Evolutionary conservation across 768 basidiomycete species (phyloP), one percentile per base, ranked within the genome.

Genomic region (Suillus decipiens): DNA sequence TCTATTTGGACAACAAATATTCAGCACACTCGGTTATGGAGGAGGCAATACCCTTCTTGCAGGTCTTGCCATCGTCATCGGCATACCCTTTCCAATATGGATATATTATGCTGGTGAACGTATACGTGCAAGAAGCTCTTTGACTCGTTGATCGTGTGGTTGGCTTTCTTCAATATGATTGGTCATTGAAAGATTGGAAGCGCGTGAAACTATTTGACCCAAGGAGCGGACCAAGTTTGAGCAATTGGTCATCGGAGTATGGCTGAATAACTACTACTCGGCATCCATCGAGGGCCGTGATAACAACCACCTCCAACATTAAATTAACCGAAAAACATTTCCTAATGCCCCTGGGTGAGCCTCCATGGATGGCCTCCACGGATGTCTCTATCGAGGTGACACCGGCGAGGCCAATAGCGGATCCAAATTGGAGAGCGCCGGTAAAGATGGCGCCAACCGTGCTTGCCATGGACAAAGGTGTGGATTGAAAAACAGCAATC

Each of bases 1-100:
- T 4, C 74, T 89, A 7, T 89, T 89, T 61, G 89, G 85, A 15
- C 71, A 77, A 63, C 86, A 88, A 70, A 90, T 91, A 85, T 89
- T 82, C 72, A 73, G 72, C 36, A 76, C 76, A 22, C 77, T 92
- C 28, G 88, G 87, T 1, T 78, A 83, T 41, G 90, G 89, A 11
- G 83, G 85, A 28, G 90, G 88, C 8, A 43, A 43, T 9, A 4
- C 42, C 42, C 42, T 43, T 43, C 17, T 43, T 9, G 19, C 42
- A 19, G 42, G 42, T 43, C 19, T 43, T 43, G 42, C 42, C 42
- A 43, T 43, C 42, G 19, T 43, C 42, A 43, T 43, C 4, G 42
- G 42, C 15, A 43, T 43, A 43, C 42, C 19, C 8, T 43, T 43
- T 3, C 42, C 19, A 6, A 41, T 41, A 15, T 41, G 41, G 41